Percentiles rank a stretch among this genome's conserved stretches.
Conservation (phyloP, 2,329 filamentous ascomycete genomes). For the Dactylellina drechsleri region DNA sequence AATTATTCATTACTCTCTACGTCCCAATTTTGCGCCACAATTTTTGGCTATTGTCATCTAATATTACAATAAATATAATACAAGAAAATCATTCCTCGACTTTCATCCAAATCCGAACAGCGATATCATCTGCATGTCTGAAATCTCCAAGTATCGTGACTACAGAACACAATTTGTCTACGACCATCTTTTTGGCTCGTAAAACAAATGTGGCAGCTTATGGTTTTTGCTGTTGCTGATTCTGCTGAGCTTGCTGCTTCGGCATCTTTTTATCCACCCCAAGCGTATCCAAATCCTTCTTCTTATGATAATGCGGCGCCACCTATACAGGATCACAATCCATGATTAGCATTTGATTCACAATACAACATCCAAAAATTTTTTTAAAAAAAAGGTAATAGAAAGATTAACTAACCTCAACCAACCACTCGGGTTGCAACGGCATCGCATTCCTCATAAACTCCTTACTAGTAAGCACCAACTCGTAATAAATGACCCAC, state of each 20-base stretch:
- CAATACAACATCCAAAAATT: neutral
- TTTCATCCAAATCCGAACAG: neutral
- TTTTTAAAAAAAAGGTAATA: neutral
- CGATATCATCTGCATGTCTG: too few species aligned
- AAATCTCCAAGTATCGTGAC: neutral
- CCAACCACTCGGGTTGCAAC: constrained; percentile 83
- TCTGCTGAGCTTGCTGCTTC: constrained; percentile 63
- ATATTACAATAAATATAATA: constrained; percentile 7
- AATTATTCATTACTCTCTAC: too few species aligned
- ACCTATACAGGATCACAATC: constrained; percentile 62
- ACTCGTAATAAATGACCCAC: constrained; percentile 87
- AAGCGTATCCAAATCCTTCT: constrained; percentile 83
- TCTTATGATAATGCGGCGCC: constrained; percentile 94
- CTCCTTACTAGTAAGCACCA: constrained; percentile 86
- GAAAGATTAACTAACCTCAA: constrained; percentile 66
- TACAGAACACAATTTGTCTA: neutral
- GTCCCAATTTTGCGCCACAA: too few species aligned
- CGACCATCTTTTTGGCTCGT: neutral
- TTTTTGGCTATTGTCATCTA: neutral
- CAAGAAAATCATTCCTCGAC: neutral
- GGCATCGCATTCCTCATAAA: constrained; percentile 91
- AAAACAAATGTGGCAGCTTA: too few species aligned
- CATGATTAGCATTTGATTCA: constrained; percentile 23
- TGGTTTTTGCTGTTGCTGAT: constrained; percentile 24
- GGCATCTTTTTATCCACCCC: constrained; percentile 80